Percentiles rank a stretch among this genome's conserved stretches.
Conservation (phyloP, 441 rosid species). For the Manihot esculenta region DNA sequence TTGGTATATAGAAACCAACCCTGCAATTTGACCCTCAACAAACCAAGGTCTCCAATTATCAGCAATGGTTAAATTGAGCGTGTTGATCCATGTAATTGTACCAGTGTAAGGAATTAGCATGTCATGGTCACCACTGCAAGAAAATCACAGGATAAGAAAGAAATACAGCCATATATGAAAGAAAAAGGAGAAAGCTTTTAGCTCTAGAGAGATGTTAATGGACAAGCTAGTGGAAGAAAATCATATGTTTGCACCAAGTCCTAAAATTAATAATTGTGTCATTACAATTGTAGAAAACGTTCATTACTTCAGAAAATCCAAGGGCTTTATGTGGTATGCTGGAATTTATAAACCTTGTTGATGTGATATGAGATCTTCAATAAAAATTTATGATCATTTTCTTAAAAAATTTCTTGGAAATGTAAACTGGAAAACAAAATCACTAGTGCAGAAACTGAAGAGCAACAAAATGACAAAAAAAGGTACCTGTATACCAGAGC, state of each 20-base stretch:
- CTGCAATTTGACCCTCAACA: constrained; percentile 35
- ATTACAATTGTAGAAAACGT: background rate
- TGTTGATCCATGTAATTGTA: constrained; percentile 22
- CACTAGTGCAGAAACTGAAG: background rate
- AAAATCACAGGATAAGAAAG: background rate
- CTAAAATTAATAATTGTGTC: background rate
- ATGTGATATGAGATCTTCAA: too few species aligned
- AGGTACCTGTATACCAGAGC: constrained; percentile 24
- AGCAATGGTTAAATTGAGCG: constrained; percentile 17
- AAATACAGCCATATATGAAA: background rate
- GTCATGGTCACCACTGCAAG: constrained; percentile 34
- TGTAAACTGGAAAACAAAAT: background rate
- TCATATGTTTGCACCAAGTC: background rate
- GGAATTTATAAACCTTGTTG: background rate
- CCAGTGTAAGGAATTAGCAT: constrained; percentile 27
- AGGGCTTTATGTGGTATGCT: background rate
- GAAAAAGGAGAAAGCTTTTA: background rate
- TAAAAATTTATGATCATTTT: background rate
- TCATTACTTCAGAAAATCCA: background rate
- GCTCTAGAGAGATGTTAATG: background rate
- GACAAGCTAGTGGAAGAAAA: background rate
- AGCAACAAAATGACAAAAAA: background rate
- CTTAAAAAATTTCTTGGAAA: too few species aligned
- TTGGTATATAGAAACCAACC: constrained; percentile 18
- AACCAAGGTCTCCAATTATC: constrained; percentile 36